Evolutionary conservation across 768 basidiomycete species (phyloP).

Genomic region (Multifurca ochricompacta): DNA sequence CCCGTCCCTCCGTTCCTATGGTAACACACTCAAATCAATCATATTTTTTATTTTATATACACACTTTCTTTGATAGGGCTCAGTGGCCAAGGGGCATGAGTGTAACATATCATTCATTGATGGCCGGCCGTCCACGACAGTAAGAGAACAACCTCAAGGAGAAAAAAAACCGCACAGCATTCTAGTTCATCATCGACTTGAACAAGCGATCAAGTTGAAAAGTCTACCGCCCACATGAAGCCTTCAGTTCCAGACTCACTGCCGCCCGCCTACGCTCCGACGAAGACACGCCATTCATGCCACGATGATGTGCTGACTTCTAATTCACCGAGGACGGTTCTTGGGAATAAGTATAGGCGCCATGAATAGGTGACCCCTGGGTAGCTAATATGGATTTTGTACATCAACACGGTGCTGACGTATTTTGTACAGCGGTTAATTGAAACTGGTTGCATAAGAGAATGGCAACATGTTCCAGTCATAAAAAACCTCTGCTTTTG

Average conservation of each 20-base stretch:
- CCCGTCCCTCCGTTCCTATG: no score
- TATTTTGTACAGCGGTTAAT: constrained; percentile 1
- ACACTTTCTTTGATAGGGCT: no score
- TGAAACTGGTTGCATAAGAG: constrained; percentile 3
- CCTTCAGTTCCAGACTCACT: not conserved
- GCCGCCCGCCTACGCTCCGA: not conserved
- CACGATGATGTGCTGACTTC: not conserved
- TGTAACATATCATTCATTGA: constrained; percentile 18
- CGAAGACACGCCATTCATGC: not conserved
- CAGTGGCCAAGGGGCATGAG: no score
- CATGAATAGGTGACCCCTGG: not conserved
- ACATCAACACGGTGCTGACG: constrained; percentile 6
- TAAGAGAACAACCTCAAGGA: not conserved
- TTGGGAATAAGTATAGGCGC: not conserved
- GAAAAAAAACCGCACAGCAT: constrained; percentile 1
- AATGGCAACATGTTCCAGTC: not conserved
- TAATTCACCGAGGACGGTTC: no score
- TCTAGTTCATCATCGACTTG: not conserved
- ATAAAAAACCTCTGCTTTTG: not conserved
- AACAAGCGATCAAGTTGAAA: not conserved
- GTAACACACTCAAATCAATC: no score
- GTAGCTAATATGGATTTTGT: not conserved
- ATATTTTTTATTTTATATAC: no score
- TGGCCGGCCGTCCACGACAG: constrained; percentile 6
- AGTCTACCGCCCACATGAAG: not conserved